Percentiles rank a stretch among this genome's conserved stretches.
These are phyloP conservation scores for Ogataea haglerorum DNA, from an alignment of 805 yeast species.

Conservation along the genomic window DNA sequence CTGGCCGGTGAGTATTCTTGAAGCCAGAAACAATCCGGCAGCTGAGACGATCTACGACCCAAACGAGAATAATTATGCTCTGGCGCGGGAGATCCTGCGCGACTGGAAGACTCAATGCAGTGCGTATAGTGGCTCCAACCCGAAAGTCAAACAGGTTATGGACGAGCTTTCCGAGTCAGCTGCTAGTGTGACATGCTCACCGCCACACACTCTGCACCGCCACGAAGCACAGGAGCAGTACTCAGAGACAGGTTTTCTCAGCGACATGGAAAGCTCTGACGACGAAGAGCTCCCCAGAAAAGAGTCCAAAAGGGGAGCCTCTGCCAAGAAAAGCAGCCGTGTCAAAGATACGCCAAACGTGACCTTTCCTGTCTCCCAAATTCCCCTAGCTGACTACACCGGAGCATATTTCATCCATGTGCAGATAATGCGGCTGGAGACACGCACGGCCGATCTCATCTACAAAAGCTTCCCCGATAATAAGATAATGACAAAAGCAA, in stretches of 20 bases:
- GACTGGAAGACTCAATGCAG: constrained; percentile 5
- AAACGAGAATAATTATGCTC: not conserved
- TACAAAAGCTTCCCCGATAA: constrained; percentile 3
- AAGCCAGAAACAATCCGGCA: not conserved
- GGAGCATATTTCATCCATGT: constrained; percentile 9
- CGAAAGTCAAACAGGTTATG: not conserved
- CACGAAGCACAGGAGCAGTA: not conserved
- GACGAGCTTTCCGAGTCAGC: not conserved
- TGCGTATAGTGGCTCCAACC: not conserved
- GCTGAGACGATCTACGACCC: constrained; percentile 3
- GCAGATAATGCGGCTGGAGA: constrained; percentile 4
- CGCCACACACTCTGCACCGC: not conserved
- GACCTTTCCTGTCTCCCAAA: not conserved
- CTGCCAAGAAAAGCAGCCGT: too few species aligned
- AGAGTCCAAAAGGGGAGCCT: too few species aligned
- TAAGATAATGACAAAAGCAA: not conserved
- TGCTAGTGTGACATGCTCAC: not conserved
- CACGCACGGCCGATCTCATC: constrained; percentile 4
- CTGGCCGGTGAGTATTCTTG: constrained; percentile 3
- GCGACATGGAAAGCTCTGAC: constrained; percentile 3
- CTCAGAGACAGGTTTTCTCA: not conserved
- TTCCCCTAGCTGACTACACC: constrained; percentile 3
- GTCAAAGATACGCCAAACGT: too few species aligned
- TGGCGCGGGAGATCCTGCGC: constrained; percentile 1
- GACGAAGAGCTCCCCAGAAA: not conserved